Evolutionary conservation across 495 filamentous ascomycete species (phyloP).

Genomic region (Penicillium waksmanii): DNA sequence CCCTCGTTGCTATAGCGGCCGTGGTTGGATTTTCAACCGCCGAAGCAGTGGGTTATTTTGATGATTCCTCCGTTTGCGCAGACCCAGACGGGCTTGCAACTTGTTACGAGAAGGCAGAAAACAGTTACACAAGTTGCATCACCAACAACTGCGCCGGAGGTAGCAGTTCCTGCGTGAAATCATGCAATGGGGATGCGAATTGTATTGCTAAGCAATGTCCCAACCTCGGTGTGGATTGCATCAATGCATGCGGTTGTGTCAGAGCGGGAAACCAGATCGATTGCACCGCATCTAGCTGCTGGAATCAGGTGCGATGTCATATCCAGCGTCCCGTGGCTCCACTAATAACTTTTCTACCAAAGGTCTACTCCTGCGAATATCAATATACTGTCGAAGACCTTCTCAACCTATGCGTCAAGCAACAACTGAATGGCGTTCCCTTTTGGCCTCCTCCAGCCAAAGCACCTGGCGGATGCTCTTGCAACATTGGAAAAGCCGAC

Average conservation of each 20-base stretch:
- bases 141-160: constrained; percentile 20
- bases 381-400: constrained; percentile 22
- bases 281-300: constrained; percentile 26
- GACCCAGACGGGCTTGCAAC: constrained; percentile 20
- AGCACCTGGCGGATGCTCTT: constrained; percentile 29
- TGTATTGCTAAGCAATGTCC: constrained; percentile 23
- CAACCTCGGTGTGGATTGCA: constrained; percentile 19
- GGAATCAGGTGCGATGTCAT: constrained; percentile 27
- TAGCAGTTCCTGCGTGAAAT: constrained; percentile 12
- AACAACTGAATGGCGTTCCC: constrained; percentile 18
- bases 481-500: constrained; percentile 24
- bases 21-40: background rate
- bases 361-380: constrained; percentile 36
- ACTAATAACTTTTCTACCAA: background rate
- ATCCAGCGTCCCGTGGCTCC: background rate
- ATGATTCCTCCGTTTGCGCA: constrained; percentile 20
- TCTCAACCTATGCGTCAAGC: constrained; percentile 7
- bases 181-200: constrained; percentile 14
- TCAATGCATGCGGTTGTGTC: constrained; percentile 22
- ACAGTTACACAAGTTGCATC: constrained; percentile 18
- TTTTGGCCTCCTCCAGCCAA: constrained; percentile 30
- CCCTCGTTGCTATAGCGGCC: background rate
- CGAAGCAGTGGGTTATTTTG: constrained; percentile 17
- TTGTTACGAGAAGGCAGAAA: constrained; percentile 22
- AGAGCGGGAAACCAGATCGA: constrained; percentile 19